A percentile compares a stretch with the other conserved stretches of the same genome.
phyloP scores from a whole-genome alignment of 257 asterid species.

The Galeopsis tetrahit region DNA sequence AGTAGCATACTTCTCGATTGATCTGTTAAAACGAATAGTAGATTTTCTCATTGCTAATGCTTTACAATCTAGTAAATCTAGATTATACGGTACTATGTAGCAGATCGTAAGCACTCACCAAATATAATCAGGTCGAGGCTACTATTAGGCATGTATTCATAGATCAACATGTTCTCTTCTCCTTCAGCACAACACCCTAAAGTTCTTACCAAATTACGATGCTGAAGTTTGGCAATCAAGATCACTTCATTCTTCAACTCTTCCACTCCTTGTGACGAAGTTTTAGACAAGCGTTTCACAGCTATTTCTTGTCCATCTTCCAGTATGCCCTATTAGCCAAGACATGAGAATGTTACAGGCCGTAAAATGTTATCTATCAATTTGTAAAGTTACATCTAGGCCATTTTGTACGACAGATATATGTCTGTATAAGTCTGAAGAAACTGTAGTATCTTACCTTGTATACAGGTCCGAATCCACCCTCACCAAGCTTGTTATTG shows the following conservation, averaged over 20 bases:
- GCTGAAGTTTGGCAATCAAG: slow-evolving; percentile 32
- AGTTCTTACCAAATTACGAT: slow-evolving; percentile 24
- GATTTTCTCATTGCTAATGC: background rate
- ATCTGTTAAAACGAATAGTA: background rate
- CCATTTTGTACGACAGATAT: background rate
- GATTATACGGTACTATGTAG: background rate
- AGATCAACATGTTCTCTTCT: slow-evolving; percentile 33
- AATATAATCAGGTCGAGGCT: slow-evolving; percentile 26
- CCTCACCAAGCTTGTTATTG: slow-evolving; percentile 7
- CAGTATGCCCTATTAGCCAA: background rate
- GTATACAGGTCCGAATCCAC: slow-evolving; percentile 26
- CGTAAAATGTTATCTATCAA: background rate
- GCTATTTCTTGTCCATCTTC: slow-evolving; percentile 30
- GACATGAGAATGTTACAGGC: background rate
- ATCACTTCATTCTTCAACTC: slow-evolving; percentile 29
- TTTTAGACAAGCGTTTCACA: slow-evolving; percentile 27
- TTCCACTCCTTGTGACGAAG: slow-evolving; percentile 17
- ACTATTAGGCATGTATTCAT: slow-evolving; percentile 28
- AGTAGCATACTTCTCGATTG: slow-evolving; percentile 8
- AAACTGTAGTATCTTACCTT: background rate
- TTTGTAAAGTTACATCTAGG: too few relatives aligned
- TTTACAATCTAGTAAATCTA: too few relatives aligned
- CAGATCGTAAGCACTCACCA: background rate
- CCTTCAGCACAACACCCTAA: slow-evolving; percentile 22
- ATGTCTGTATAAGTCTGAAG: background rate